Percentiles rank a stretch among this genome's conserved stretches.
phyloP scores from a whole-genome alignment of 139 green algal genomes.

The Volvox reticuliferus region DNA sequence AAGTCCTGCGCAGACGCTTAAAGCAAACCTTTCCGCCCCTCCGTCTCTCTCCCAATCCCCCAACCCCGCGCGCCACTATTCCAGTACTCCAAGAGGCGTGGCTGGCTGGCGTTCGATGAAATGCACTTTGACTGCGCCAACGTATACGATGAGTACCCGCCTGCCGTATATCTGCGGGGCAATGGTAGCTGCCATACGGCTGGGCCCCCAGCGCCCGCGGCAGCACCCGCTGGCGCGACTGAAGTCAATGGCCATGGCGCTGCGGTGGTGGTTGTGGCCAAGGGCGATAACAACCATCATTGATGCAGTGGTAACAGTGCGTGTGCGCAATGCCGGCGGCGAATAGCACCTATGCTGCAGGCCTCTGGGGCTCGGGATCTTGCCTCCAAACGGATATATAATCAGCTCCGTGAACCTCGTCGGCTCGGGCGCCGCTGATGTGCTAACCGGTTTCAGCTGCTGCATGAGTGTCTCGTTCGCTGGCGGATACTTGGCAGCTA shows the following conservation, averaged over 20 bases:
- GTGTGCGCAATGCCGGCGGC: no score
- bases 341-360: no score
- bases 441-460: no score
- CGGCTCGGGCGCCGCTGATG: no score
- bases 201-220: neutral
- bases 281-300: neutral
- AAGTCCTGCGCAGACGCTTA: no score
- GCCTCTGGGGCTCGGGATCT: no score
- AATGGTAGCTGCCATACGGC: neutral
- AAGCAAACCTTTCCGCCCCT: no score
- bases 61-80: neutral
- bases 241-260: neutral
- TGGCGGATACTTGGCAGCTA: no score
- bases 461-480: no score
- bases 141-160: constrained; percentile 35
- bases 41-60: neutral
- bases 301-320: neutral
- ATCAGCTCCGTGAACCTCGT: no score
- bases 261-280: neutral
- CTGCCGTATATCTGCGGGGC: neutral
- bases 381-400: no score
- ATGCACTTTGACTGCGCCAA: constrained; percentile 60
- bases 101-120: constrained; percentile 57
- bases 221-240: neutral
- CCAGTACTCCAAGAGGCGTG: constrained; percentile 43